Evolutionary conservation across 352 stramenopile genomes (phyloP), one percentile per base, ranked within the genome.

Genomic region (Pythium phragmiticola): DNA sequence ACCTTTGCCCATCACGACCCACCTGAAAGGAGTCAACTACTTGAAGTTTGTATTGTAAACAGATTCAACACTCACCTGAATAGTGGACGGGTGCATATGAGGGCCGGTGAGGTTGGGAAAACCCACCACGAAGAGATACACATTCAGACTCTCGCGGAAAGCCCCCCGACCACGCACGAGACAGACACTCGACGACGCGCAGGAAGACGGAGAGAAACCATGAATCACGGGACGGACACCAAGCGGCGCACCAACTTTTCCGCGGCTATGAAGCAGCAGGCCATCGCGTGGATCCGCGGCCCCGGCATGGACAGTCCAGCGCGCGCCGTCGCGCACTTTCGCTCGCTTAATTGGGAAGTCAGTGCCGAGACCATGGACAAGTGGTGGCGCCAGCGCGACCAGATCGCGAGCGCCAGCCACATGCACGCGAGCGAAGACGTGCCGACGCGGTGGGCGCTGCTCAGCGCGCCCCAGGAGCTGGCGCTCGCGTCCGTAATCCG

Each of bases 301-400:
- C 66, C 66, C 11, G 66, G 66, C 19, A 11, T 43, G 8, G 66
- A 61, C 36, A 69, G 43, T 33, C 60, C 60, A 23, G n/a, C 33
- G 21, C 60, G 54, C 21, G 66, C 66, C 2, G 66, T 58, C 36
- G 26, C 42, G 28, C 66, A 72, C 23, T 72, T 72, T 37, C 57
- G 60, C 11, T 21, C 21, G 7, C 63, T 72, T 55, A 65, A 72
- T 26, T 72, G 66, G 66, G 66, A 72, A 21, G 66, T 72, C 33
- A 66, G 26, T 7, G 34, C 53, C 36, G 57, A 63, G 48, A 68
- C 61, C 23, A 36, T 73, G 28, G 54, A 60, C 23, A 69, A 69
- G 45, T 73, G 61, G 66, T 69, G 61, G 61, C 64, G 58, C 42
- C 58, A 69, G 53, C 60, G 66, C 46, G 56, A 58, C 39, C 62